Base-by-base conservation (phyloP, 805 yeast genomes). In the Gaillardinia entomophila region DNA sequence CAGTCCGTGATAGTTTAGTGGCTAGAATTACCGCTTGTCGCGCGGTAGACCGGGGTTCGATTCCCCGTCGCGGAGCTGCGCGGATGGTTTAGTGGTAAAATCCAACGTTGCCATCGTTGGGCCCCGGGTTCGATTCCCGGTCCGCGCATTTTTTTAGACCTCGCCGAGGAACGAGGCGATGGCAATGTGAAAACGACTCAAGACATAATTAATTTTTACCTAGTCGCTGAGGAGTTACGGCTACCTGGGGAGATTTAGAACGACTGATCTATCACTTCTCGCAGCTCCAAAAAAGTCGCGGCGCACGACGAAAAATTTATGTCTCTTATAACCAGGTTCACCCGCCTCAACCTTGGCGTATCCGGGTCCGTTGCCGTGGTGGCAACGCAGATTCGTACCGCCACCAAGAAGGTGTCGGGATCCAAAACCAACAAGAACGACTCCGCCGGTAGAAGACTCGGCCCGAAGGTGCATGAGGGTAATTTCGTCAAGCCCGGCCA, bases 391-490 rank as follows among this genome's bases (percentile, higher is more conserved):
- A 75, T 87, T 11, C 87, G 98, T 72, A 78, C 78, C 14, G 96
- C 98, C 17, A 87, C 96, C 12, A 92, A 92, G 62, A 82, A 79
- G 55, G 96, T 92, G 6, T 87, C 94, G 14, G 96, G 97, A 47
- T 87, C 97, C n/a, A 84, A 79, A 62, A 84, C 96, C 12, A 84
- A 83, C 45, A 89, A 83, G 77, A 82, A 82, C 55, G 96, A 89
- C 57, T 89, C 98, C 12, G 87, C 87, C 3, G 98, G 98, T 68
- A 79, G 94, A 58, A 71, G 97, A 53, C 66, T 92, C 32, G 98
- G 98, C 16, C 83, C 94, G 23, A 92, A 92, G 62, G 83, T 73
- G 31, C 75, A 82, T 40, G 96, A 90, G 50, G 88, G 92, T 26
- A 69, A 75, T 51, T 64, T 55, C 29, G 96, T 90, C 1, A 70